phyloP scores from a whole-genome alignment of 2,329 filamentous ascomycete genomes.

The Berkeleyomyces rouxiae region DNA sequence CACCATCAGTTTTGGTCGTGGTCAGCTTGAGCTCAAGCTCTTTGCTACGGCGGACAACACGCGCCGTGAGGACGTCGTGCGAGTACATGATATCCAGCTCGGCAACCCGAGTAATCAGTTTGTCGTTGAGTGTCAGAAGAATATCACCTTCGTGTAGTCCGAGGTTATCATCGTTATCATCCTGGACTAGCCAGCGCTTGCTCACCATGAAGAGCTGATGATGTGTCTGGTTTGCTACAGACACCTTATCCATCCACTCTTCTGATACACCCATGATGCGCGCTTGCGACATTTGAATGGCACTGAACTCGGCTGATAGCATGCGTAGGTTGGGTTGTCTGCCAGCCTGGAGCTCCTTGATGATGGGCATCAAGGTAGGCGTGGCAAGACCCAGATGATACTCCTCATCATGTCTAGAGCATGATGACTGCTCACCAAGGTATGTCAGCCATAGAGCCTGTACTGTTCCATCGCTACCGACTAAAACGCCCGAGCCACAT shows the following conservation, averaged over 20 bases:
- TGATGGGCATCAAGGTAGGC: slow-evolving; percentile 74
- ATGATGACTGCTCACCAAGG: slow-evolving; percentile 68
- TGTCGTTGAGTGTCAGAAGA: slow-evolving; percentile 75
- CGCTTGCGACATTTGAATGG: slow-evolving; percentile 92
- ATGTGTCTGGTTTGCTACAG: slow-evolving; percentile 72
- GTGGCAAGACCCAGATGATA: slow-evolving; percentile 90
- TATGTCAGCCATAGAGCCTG: slow-evolving; percentile 96
- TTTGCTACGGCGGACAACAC: slow-evolving; percentile 71
- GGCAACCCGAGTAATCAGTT: slow-evolving; percentile 81
- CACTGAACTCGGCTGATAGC: slow-evolving; percentile 82
- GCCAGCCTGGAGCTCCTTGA: slow-evolving; percentile 69
- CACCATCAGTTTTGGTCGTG: slow-evolving; percentile 73
- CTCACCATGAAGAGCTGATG: slow-evolving; percentile 98
- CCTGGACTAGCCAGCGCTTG: slow-evolving; percentile 59
- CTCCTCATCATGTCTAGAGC: slow-evolving; percentile 76
- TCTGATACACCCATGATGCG: slow-evolving; percentile 94
- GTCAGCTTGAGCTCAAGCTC: slow-evolving; percentile 62
- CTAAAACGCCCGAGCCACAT: slow-evolving; percentile 84
- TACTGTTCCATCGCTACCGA: slow-evolving; percentile 78
- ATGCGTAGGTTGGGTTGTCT: slow-evolving; percentile 70
- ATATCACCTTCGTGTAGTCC: slow-evolving; percentile 74
- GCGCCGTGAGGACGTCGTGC: slow-evolving; percentile 63
- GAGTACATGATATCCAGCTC: slow-evolving; percentile 96
- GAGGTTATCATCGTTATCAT: slow-evolving; percentile 21
- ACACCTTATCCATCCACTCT: slow-evolving; percentile 85